phyloP scores from a whole-genome alignment of 192 early-diverging fungal genomes.

The Endogone sp. region DNA sequence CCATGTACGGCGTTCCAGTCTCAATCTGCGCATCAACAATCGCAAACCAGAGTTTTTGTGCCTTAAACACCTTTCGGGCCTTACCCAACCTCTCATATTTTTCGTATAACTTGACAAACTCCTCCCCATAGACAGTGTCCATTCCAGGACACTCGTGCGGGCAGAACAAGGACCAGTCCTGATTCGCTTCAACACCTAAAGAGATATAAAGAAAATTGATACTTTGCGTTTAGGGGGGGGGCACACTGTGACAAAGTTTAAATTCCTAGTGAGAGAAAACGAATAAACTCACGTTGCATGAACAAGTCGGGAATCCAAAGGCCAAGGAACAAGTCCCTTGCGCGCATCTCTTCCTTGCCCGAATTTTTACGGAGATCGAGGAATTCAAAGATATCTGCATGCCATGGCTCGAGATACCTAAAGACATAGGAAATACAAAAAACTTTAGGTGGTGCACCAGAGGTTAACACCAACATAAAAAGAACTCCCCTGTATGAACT shows the following conservation, averaged over 20 bases:
- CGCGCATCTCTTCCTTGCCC: constrained; percentile 93
- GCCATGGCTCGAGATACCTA: constrained; percentile 95
- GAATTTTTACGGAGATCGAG: constrained; percentile 95
- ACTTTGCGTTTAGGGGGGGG: no score
- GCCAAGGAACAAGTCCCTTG: constrained; percentile 93
- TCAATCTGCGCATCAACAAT: constrained; percentile 96
- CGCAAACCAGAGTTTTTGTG: constrained; percentile 95
- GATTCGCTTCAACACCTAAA: constrained; percentile 69
- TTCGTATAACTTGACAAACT: constrained; percentile 82
- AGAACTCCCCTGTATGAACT: constrained; percentile 10
- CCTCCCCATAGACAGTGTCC: constrained; percentile 81
- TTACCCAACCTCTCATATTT: constrained; percentile 81
- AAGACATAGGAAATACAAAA: neutral
- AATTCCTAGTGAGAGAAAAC: neutral
- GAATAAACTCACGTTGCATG: constrained; percentile 67
- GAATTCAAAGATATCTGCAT: constrained; percentile 94
- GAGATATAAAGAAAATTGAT: neutral
- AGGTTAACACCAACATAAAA: neutral
- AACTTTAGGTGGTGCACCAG: no score
- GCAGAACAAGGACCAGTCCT: constrained; percentile 92
- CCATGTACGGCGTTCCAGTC: constrained; percentile 96
- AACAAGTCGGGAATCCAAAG: constrained; percentile 97
- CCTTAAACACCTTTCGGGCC: constrained; percentile 77
- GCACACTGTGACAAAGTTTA: no score
- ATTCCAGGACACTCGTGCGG: constrained; percentile 88